A percentile compares a stretch with the other conserved stretches of the same genome.
These are phyloP conservation scores for Acmispon strigosus DNA, from an alignment of 306 rosid species.

Conservation along the genomic window DNA sequence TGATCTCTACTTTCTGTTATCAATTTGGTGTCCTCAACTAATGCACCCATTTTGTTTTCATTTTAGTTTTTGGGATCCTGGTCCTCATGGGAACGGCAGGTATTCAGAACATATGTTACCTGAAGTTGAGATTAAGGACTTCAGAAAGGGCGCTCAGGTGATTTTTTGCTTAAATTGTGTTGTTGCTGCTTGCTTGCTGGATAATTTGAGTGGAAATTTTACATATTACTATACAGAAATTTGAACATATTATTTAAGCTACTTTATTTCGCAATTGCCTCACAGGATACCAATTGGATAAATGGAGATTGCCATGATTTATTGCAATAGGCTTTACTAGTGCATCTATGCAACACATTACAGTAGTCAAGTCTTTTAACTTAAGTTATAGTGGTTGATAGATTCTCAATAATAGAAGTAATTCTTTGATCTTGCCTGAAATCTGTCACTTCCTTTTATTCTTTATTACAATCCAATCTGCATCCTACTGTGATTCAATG, in stretches of 20 bases:
- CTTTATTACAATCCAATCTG: background rate
- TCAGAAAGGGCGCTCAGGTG: conserved; percentile 99
- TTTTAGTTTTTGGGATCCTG: conserved; percentile 87
- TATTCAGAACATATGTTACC: conserved; percentile 88
- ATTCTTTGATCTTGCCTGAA: background rate
- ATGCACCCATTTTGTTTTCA: background rate
- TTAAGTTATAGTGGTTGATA: background rate
- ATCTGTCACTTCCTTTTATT: background rate
- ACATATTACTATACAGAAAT: background rate
- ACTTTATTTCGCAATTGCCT: background rate
- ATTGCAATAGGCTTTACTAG: conserved; percentile 3
- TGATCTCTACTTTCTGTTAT: conserved; percentile 5
- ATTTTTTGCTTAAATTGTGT: background rate
- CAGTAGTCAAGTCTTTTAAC: background rate
- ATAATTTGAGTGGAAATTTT: background rate
- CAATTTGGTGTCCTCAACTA: background rate
- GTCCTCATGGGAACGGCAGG: conserved; percentile 97
- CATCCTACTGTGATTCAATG: background rate
- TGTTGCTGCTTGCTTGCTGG: background rate
- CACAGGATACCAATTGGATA: background rate
- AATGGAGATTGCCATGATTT: background rate
- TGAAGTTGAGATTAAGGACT: conserved; percentile 82
- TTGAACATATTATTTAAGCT: conserved; percentile 10
- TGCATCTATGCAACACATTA: background rate
- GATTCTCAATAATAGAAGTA: background rate